Conservation (phyloP, 140 eudicot genomes). For the Senecio squalidus region DNA sequence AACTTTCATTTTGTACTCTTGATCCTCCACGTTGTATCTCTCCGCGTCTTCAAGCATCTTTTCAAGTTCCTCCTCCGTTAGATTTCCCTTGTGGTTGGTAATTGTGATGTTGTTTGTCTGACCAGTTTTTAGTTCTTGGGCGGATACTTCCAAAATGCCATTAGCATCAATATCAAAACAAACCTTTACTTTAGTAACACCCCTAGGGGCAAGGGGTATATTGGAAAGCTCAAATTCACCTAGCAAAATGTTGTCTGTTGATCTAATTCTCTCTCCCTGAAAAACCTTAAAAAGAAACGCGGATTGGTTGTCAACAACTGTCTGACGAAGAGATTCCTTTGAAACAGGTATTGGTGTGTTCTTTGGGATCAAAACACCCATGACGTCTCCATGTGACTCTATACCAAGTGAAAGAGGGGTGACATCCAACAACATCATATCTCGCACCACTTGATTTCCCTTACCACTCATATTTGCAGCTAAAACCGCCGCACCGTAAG, state of each 20-base stretch:
- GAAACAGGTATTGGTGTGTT: neutral
- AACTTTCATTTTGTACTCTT: neutral
- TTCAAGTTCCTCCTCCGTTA: neutral
- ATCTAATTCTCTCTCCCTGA: neutral
- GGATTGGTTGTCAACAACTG: neutral
- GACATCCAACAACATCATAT: neutral
- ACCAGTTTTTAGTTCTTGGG: neutral
- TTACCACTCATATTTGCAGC: neutral
- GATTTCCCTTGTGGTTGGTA: neutral
- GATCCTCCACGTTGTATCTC: neutral
- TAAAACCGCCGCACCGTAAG: neutral
- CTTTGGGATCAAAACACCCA: neutral
- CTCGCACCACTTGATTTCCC: neutral
- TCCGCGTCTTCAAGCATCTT: neutral
- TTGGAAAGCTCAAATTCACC: neutral
- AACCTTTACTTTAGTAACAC: neutral
- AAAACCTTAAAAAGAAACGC: neutral
- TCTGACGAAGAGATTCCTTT: neutral
- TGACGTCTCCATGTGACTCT: neutral
- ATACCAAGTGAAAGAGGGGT: neutral
- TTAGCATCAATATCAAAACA: neutral
- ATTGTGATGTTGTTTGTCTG: neutral
- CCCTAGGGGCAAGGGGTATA: neutral
- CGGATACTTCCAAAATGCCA: neutral
- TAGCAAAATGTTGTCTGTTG: neutral